These are phyloP conservation scores for Aspergillus costaricaensis DNA, from an alignment of 2,329 filamentous ascomycete species.

Conservation along the genomic window DNA sequence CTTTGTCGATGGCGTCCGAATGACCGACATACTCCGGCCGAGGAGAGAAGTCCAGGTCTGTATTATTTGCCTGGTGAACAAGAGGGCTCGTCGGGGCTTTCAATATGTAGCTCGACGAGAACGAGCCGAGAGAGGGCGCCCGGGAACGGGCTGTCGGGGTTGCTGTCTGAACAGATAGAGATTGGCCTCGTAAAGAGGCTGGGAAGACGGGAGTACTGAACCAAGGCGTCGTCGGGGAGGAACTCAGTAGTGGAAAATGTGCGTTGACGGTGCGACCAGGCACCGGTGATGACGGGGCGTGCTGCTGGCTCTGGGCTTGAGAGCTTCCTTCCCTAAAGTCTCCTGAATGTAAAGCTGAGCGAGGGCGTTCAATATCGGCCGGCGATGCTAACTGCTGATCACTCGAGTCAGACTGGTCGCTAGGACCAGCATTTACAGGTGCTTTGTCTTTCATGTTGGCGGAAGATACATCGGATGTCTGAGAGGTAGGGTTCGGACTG, in stretches of 20 bases:
- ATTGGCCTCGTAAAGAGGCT: slow-evolving; percentile 16
- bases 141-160: slow-evolving; percentile 39
- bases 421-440: slow-evolving; percentile 17
- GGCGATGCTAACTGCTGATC: slow-evolving; percentile 52
- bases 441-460: slow-evolving; percentile 15
- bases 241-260: slow-evolving; percentile 33
- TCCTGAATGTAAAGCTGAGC: slow-evolving; percentile 69
- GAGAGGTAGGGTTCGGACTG: slow-evolving; percentile 22
- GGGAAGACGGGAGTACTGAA: slow-evolving; percentile 40
- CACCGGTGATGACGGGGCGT: slow-evolving; percentile 26
- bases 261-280: slow-evolving; percentile 17
- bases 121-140: slow-evolving; percentile 67
- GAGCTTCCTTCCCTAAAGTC: slow-evolving; percentile 57
- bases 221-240: slow-evolving; percentile 62
- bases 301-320: slow-evolving; percentile 27
- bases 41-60: slow-evolving; percentile 68
- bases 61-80: slow-evolving; percentile 83
- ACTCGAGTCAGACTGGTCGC: slow-evolving; percentile 12
- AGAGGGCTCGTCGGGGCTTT: slow-evolving; percentile 90
- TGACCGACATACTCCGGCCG: slow-evolving; percentile 56
- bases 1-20: slow-evolving; percentile 48
- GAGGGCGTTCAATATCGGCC: slow-evolving; percentile 73
- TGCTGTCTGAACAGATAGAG: slow-evolving; percentile 19
- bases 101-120: slow-evolving; percentile 78
- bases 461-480: slow-evolving; percentile 27